Evolutionary conservation across 164 flowering plant species (phyloP), one percentile per base, ranked within the genome.

Genomic region (Santalum album): DNA sequence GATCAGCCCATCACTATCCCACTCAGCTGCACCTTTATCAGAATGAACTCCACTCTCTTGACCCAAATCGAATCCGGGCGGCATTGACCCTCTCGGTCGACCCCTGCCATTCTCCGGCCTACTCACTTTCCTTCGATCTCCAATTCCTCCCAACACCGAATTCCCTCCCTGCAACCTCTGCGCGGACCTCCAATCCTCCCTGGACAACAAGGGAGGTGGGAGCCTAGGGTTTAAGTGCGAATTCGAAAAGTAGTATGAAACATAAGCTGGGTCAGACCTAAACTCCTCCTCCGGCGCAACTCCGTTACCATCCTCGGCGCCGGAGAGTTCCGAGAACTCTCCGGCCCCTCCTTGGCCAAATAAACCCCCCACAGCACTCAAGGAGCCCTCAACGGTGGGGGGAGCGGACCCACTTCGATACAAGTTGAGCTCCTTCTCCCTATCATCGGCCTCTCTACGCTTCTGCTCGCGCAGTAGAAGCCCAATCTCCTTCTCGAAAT

Each of bases 361-460:
- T 54, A 84, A 57, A 14, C 90, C 85, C 51, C 84, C 90, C 32
- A 79, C 80, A 1, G 96, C 95, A 61, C 60, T 72, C 55, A 87
- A 53, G 0, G 95, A 84, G n/a, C 96, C 96, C 69, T 89, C 86
- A 21, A 88, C 84, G 20, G 87, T 80, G 1, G 94, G 90, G 12
- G 88, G 94, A 24, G 88, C 87, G 34, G 91, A 83, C 36, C 96
- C 96, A 65, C 95, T 89, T 51, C 96, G 66, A 52, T 58, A 83
- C 59, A 80, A 44, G 59, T 38, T 38, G 42, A 38, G 42, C 74
- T 83, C 94, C 25, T 75, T 64, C 57, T 88, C 96, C 19, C 64
- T 76, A 68, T 83, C 96, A 70, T 67, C 77, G 7, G 67, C 76
- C 35, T 80, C 87, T 54, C 69, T 76, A 42, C 80, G 61, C 54